Base-by-base conservation (phyloP, 164 flowering plant genomes). In the Buxus sempervirens region DNA sequence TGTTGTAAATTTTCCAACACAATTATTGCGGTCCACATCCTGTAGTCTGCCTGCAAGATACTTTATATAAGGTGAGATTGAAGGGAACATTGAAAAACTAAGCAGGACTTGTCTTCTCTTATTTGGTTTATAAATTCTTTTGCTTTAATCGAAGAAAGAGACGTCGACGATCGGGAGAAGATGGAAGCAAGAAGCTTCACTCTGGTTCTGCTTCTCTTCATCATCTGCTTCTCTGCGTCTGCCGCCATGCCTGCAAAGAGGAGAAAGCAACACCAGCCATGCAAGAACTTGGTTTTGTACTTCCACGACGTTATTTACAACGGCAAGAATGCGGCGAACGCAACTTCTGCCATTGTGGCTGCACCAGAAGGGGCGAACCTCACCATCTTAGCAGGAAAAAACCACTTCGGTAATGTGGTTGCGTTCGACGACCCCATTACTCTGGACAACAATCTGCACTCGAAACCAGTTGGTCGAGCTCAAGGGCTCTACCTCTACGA, bases 381-480 rank as follows among this genome's bases (percentile, higher is more conserved):
- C n/a, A 76, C 82, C 45, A 65, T 57, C 4, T 24, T 83, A 22
- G 83, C 81, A 0, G 61, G 49, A 0, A 66, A 66, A 16, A 66
- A 82, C 82, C 38, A 68, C 67, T 0, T 57, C 79, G 66, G 76
- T 72, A 45, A 60, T 7, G 14, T 0, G 76, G 86, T 85, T 0
- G 79, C 86, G 23, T 84, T 88, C 26, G 93, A 88, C 36, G 87
- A 88, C 56, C 90, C 88, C 14, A 84, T 88, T 3, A 86, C 93
- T 1, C 23, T 81, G 0, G 87, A 83, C 76, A 81, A 86, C 75
- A 82, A 83, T 48, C 67, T 83, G 1, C 85, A 75, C 36, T 84
- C 88, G 15, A 45, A 77, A 0, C 81, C 85, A 0, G 81, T 84
- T 0, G 93, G 83, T 0, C 77, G 87, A 0, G 93, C 90, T 0